Evolutionary conservation across 305 asterid genomes (phyloP), one percentile per base, ranked within the genome.

Genomic region (Fraxinus greggii): DNA sequence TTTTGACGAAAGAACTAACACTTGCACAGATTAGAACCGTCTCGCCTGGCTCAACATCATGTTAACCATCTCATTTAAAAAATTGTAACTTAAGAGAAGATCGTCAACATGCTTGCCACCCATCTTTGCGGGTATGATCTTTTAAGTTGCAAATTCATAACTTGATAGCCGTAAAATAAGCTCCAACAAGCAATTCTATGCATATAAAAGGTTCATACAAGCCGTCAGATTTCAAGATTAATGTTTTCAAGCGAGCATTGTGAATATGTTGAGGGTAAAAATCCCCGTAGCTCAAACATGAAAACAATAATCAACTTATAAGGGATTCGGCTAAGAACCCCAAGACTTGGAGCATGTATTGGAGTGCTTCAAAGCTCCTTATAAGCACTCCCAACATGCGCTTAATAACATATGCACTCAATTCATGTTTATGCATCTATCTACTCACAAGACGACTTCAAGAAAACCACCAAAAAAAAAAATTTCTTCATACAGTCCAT

Each of bases 281-380:
- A 61, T 63, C 33, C 33, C 28, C 6, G 15, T 63, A 63, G 33
- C 32, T 24, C 24, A 8, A 63, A 63, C 32, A 63, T 13, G 36
- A 67, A 67, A 67, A 28, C 3, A 26, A 13, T 28, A 67, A 24
- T 67, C 35, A 29, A 67, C 7, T 26, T 67, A 21, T 67, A 28
- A 67, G 3, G 28, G 7, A 4, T 23, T 63, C 33, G 33, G 33
- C 38, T 12, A 67, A 67, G 74, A 67, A 67, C 36, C 70, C 13
- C 31, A 61, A 23, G 2, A 23, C 29, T 19, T 61, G 15, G 5
- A 19, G 13, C 63, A 19, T 24, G 72, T 63, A 10, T 23, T 8
- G 72, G 72, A 63, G 72, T 63, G 72, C 33, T 63, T 63, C 32
- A 63, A 63, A 10, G 72, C 72, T 23, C 72, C 72, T 63, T 61